Percentiles rank a stretch among this genome's conserved stretches.
Conservation (phyloP, 1,284 basidiomycete genomes). For the Papiliotrema nemorosa region DNA sequence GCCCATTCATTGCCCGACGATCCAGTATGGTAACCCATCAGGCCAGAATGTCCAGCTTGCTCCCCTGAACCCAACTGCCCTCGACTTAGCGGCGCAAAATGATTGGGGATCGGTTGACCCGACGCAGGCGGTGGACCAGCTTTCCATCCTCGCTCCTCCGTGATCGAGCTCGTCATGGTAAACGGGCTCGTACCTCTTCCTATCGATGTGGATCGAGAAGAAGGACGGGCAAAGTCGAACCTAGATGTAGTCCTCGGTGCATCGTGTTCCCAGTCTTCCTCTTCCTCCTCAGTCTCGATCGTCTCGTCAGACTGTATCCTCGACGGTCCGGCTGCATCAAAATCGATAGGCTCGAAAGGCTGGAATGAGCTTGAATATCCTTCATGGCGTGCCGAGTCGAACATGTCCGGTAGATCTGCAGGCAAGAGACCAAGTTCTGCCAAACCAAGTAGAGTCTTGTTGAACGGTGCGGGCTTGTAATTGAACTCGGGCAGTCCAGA, state of each 20-base stretch:
- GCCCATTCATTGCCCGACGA: neutral
- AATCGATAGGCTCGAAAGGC: conserved; percentile 24
- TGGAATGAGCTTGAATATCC: conserved; percentile 17
- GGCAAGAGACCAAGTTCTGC: conserved; percentile 32
- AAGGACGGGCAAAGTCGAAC: conserved; percentile 75
- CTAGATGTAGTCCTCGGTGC: conserved; percentile 65
- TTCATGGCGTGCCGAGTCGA: conserved; percentile 5
- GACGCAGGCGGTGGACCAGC: too few relatives aligned
- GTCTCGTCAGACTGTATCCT: neutral
- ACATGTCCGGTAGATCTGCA: conserved; percentile 23
- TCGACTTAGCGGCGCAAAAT: too few relatives aligned
- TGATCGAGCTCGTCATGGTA: conserved; percentile 4
- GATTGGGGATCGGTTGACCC: too few relatives aligned
- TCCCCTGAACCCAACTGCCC: too few relatives aligned
- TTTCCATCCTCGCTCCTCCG: too few relatives aligned
- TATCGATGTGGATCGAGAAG: conserved; percentile 7
- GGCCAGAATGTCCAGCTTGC: neutral
- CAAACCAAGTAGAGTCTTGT: conserved; percentile 29
- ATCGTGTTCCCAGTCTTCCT: conserved; percentile 58
- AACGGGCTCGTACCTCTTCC: conserved; percentile 30
- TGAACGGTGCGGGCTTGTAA: conserved; percentile 40
- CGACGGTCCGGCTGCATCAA: conserved; percentile 4
- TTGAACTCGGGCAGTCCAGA: conserved; percentile 11
- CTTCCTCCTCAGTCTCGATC: neutral
- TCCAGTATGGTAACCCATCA: neutral